Percentiles rank a stretch among this genome's conserved stretches.
Evolutionary conservation across 306 rosid species (phyloP).

Genomic region (apple (Malus domestica)): ASM211411v1 NC_041797.1:4903001-4903500

Average conservation of each 20-base stretch:
- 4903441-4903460: constrained; percentile 71
- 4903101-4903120: constrained; percentile 86
- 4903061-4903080: constrained; percentile 37
- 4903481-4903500: constrained; percentile 7
- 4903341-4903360: constrained; percentile 61
- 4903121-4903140: constrained; percentile 87
- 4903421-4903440: constrained; percentile 79
- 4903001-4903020: background rate
- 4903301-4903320: constrained; percentile 68
- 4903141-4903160: background rate
- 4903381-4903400: constrained; percentile 97
- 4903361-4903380: constrained; percentile 79
- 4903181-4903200: constrained; percentile 37
- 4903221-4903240: background rate
- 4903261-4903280: background rate
- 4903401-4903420: constrained; percentile 83
- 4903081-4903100: constrained; percentile 81
- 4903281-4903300: background rate
- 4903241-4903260: background rate
- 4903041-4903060: background rate
- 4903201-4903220: constrained; percentile 50
- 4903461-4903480: constrained; percentile 2
- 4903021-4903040: background rate
- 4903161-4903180: too few relatives aligned
- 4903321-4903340: constrained; percentile 76